Evolutionary conservation across 208 protist species (phyloP).

Genomic region (Trypanosoma cruzi): DNA sequence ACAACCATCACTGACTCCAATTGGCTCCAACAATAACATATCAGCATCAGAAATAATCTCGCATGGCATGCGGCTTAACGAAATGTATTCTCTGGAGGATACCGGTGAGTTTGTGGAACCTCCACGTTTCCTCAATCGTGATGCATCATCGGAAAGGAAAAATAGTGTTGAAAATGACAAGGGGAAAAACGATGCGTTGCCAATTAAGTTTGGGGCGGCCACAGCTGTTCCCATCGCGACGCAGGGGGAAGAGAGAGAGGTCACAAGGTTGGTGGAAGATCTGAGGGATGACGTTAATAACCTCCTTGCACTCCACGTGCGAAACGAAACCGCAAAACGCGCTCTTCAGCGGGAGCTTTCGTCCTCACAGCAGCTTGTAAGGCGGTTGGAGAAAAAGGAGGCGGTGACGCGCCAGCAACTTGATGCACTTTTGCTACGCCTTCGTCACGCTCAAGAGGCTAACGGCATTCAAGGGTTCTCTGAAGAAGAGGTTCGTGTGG

Average conservation of each 20-base stretch:
- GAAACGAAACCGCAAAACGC: neutral
- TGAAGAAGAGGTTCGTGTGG: slow-evolving; percentile 6
- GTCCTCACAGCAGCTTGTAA: slow-evolving; percentile 1
- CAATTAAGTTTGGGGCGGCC: neutral
- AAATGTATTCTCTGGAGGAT: slow-evolving; percentile 12
- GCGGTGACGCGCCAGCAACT: slow-evolving; percentile 10
- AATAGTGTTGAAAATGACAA: neutral
- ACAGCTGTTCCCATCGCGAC: neutral
- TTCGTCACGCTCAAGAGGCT: neutral
- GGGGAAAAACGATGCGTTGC: neutral
- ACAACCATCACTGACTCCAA: neutral
- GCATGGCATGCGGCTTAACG: slow-evolving; percentile 8
- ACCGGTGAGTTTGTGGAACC: neutral
- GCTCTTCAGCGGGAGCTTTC: slow-evolving; percentile 21
- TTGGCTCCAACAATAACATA: neutral
- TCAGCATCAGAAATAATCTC: slow-evolving; percentile 2
- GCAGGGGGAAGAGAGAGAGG: neutral
- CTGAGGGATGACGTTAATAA: slow-evolving; percentile 25
- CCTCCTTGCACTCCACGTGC: slow-evolving; percentile 25
- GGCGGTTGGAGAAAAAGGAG: slow-evolving; percentile 6
- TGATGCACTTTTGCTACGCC: neutral
- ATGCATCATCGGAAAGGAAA: neutral
- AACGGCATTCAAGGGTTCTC: neutral
- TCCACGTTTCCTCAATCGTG: neutral
- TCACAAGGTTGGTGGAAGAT: slow-evolving; percentile 5